A percentile compares a stretch with the other conserved stretches of the same genome.
Evolutionary conservation across 2,329 filamentous ascomycete genomes (phyloP).

Genomic region (Trichoderma guizhouense): DNA sequence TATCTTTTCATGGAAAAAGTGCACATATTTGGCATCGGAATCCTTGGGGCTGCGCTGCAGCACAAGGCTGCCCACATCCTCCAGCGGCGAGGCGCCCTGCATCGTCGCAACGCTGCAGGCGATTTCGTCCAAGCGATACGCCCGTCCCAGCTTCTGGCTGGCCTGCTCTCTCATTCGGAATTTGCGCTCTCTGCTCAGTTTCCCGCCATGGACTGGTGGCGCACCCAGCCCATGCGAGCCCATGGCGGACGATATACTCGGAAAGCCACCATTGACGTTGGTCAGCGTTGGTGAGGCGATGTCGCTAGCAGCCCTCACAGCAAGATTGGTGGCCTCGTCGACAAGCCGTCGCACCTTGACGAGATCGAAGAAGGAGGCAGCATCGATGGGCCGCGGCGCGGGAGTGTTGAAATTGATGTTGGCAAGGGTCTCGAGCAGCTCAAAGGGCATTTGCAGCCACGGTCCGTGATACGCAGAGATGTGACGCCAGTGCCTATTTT

Average conservation of each 20-base stretch:
- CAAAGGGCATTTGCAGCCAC: conserved; percentile 76
- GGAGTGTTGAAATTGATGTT: conserved; percentile 77
- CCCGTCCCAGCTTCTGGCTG: conserved; percentile 70
- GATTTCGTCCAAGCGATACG: conserved; percentile 79
- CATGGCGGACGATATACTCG: conserved; percentile 22
- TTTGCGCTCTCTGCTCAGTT: conserved; percentile 71
- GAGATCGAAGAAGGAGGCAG: conserved; percentile 77
- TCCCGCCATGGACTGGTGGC: conserved; percentile 56
- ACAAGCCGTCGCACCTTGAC: conserved; percentile 77
- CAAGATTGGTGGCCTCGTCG: conserved; percentile 74
- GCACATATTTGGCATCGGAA: conserved; percentile 78
- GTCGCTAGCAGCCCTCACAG: conserved; percentile 73
- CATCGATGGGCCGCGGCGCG: conserved; percentile 72
- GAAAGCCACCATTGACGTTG: conserved; percentile 46
- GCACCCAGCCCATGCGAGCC: conserved; percentile 29
- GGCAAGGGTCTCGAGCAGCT: conserved; percentile 74
- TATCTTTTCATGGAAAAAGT: conserved; percentile 91
- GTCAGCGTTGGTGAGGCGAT: conserved; percentile 63
- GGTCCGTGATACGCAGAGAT: conserved; percentile 81
- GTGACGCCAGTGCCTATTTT: conserved; percentile 72
- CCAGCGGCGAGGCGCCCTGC: conserved; percentile 73
- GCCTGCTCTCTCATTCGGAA: conserved; percentile 79
- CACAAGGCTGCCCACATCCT: conserved; percentile 72
- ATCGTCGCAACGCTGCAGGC: conserved; percentile 79
- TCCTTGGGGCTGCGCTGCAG: conserved; percentile 66